Conservation (phyloP, 192 early-diverging fungal genomes). For the Backusella morwellensis region DNA sequence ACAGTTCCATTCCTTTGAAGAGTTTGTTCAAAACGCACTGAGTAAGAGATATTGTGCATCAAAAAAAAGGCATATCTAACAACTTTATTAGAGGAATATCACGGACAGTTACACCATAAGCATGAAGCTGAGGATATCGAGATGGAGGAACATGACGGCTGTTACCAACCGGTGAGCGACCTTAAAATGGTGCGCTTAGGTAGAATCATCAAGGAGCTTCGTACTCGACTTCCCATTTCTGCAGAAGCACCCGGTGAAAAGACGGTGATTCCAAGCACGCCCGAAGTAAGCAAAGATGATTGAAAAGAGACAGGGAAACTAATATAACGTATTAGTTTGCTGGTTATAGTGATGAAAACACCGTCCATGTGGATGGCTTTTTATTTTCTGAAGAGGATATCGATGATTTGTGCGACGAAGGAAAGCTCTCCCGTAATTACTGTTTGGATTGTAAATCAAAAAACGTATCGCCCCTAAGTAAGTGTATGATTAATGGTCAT, state of each 20-base stretch:
- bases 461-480: slow-evolving; percentile 43
- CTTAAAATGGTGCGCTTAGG: slow-evolving; percentile 37
- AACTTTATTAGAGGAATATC: slow-evolving; percentile 28
- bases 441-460: slow-evolving; percentile 52
- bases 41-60: neutral
- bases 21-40: slow-evolving; percentile 29
- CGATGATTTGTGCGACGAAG: slow-evolving; percentile 55
- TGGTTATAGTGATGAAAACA: slow-evolving; percentile 49
- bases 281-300: slow-evolving; percentile 33
- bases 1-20: slow-evolving; percentile 31
- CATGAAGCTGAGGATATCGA: slow-evolving; percentile 17
- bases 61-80: neutral
- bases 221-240: slow-evolving; percentile 46
- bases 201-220: slow-evolving; percentile 52
- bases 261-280: slow-evolving; percentile 42
- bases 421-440: slow-evolving; percentile 52
- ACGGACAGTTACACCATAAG: slow-evolving; percentile 24
- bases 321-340: slow-evolving; percentile 34
- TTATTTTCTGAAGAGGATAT: slow-evolving; percentile 58
- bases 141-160: slow-evolving; percentile 19
- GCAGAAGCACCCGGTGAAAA: slow-evolving; percentile 53
- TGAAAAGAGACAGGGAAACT: neutral
- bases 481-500: neutral
- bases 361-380: slow-evolving; percentile 59
- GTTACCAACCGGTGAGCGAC: slow-evolving; percentile 27